Base-by-base conservation (phyloP, 2,329 filamentous ascomycete genomes). In the Trichoderma guizhouense region DNA sequence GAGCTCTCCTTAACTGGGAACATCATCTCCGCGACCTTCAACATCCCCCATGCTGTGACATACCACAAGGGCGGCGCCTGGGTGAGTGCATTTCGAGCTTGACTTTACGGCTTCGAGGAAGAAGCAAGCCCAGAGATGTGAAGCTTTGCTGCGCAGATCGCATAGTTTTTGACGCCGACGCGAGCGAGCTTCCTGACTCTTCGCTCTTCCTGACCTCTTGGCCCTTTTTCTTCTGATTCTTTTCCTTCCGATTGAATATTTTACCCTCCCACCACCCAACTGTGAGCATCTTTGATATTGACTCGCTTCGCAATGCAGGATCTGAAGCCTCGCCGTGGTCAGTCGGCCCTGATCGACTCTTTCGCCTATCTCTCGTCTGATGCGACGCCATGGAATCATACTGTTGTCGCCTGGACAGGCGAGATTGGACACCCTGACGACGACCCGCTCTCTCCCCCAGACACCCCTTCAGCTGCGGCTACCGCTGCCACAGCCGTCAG, bases 381-480 rank as follows among this genome's bases (percentile, higher is more conserved):
- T 71, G 87, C 92, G 57, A 91, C 92, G 2, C 90, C 92, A 24
- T 98, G 95, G 95, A 93, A 94, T 77, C 95, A 98, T 83, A 96
- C 91, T 1, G 88, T 98, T 7, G 93, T 98, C 68, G 95, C 94
- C 60, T 98, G 95, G 95, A 97, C 95, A 3, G 95, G 95, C 72
- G 95, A 98, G 81, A 92, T 95, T 72, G 88, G 91, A 71, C 83
- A 81, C 5, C 82, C 85, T 3, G 74, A 79, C 53, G 85, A 87
- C 58, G 78, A 81, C 34, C 74, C 77, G 24, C 74, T 83, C 14
- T 84, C 85, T 6, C 83, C 86, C 2, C 84, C 85, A 21, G 81
- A 82, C 69, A 86, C 84, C 0, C 85, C 87, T 32, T 83, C 84
- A 3, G 58, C 76, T 8, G 71, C 77, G 32, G 82, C 84, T 74